Percentiles rank a stretch among this genome's conserved stretches.
phyloP scores from a whole-genome alignment of 1,284 basidiomycete species.

The Puccinia novopanici region DNA sequence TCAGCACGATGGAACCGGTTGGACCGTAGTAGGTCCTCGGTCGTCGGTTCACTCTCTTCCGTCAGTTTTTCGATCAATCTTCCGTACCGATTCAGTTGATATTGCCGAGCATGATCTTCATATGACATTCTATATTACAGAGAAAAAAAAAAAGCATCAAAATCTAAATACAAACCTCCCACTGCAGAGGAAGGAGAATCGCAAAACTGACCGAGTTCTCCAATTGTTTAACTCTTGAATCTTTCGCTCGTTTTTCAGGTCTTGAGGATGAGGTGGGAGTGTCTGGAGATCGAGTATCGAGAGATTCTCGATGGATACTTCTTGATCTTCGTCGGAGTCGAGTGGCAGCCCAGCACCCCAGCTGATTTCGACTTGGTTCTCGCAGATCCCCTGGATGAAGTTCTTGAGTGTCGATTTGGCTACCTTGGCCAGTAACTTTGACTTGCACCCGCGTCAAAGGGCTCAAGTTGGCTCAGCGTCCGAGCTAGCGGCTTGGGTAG shows the following conservation, averaged over 20 bases:
- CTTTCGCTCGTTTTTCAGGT: conserved; percentile 31
- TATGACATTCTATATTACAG: conserved; percentile 28
- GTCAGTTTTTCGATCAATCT: conserved; percentile 8
- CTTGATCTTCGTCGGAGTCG: neutral
- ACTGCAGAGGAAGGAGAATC: neutral
- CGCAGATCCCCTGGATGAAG: conserved; percentile 31
- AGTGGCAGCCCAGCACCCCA: conserved; percentile 17
- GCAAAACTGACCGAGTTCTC: conserved; percentile 19
- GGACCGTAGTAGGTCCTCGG: neutral
- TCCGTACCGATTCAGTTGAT: conserved; percentile 36
- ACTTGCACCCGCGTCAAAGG: neutral
- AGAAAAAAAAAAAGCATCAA: neutral
- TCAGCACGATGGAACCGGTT: neutral
- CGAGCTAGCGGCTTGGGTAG: conserved; percentile 1
- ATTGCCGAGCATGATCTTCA: conserved; percentile 40
- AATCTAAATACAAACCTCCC: neutral
- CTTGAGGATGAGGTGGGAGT: conserved; percentile 43
- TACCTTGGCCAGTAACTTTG: neutral
- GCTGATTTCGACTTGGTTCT: conserved; percentile 35
- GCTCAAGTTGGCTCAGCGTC: neutral
- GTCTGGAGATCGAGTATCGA: conserved; percentile 10
- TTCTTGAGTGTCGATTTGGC: conserved; percentile 23
- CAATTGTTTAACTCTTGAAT: conserved; percentile 31
- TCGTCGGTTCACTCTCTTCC: neutral
- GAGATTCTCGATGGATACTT: neutral